A percentile compares a stretch with the other conserved stretches of the same genome.
phyloP scores from a whole-genome alignment of 495 filamentous ascomycete species.

The Aspergillus steynii region DNA sequence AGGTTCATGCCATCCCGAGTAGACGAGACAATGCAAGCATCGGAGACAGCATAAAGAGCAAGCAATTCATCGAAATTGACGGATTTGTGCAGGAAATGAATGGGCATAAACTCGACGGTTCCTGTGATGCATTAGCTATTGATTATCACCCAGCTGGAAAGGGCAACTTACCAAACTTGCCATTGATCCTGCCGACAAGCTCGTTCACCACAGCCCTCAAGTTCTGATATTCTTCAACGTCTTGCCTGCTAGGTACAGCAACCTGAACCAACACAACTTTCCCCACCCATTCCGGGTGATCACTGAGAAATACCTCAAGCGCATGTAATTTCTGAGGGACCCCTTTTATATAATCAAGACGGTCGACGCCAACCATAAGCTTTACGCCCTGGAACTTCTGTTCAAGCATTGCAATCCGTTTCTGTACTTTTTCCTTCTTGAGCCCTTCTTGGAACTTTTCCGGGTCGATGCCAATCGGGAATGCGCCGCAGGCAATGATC shows the following conservation, averaged over 20 bases:
- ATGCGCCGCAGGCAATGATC: conserved; percentile 84
- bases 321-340: conserved; percentile 96
- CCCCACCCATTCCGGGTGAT: conserved; percentile 96
- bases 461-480: conserved; percentile 96
- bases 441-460: conserved; percentile 91
- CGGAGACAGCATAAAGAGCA: conserved; percentile 89
- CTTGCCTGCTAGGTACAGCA: conserved; percentile 87
- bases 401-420: conserved; percentile 80
- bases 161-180: conserved; percentile 68
- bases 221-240: conserved; percentile 98
- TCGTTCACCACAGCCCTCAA: conserved; percentile 92
- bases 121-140: conserved; percentile 42
- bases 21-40: conserved; percentile 91
- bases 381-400: conserved; percentile 95
- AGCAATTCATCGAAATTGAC: conserved; percentile 91
- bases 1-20: conserved; percentile 99
- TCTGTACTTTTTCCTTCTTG: conserved; percentile 79
- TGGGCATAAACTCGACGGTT: conserved; percentile 95
- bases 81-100: conserved; percentile 96
- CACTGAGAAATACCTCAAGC: conserved; percentile 91
- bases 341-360: conserved; percentile 97
- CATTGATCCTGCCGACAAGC: conserved; percentile 91
- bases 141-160: not conserved
- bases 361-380: conserved; percentile 93
- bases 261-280: conserved; percentile 98